A percentile compares a stretch with the other conserved stretches of the same genome.
Conservation (phyloP, 2,329 filamentous ascomycete species). For the Diaporthe sp. region DNA sequence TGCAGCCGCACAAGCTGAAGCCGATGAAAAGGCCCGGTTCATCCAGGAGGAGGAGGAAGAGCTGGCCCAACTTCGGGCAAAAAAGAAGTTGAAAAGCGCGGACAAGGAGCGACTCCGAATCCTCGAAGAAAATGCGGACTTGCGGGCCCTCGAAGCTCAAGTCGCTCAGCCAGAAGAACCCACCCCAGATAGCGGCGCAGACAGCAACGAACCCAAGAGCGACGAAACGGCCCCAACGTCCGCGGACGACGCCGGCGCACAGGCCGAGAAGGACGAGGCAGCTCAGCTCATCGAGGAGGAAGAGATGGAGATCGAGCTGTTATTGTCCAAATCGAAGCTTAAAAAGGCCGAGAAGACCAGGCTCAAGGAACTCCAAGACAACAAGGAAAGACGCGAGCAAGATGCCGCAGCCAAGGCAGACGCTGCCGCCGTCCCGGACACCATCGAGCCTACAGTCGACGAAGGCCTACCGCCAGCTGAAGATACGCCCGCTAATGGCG, state of each 20-base stretch:
- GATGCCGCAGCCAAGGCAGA: conserved; percentile 34
- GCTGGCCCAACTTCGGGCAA: conserved; percentile 15
- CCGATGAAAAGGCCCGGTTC: conserved; percentile 41
- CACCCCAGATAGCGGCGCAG: neutral
- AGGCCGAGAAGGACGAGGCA: conserved; percentile 33
- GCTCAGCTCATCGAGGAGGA: conserved; percentile 37
- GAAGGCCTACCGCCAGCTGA: conserved; percentile 1
- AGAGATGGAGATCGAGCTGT: conserved; percentile 35
- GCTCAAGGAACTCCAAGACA: conserved; percentile 39
- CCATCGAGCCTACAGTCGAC: neutral
- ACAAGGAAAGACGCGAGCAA: conserved; percentile 34
- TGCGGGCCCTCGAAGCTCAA: conserved; percentile 33
- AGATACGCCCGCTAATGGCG: conserved; percentile 10
- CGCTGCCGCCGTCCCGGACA: neutral
- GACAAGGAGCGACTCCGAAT: conserved; percentile 35
- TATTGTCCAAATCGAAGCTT: conserved; percentile 37
- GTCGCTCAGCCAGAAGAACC: conserved; percentile 23
- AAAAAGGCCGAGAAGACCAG: conserved; percentile 33
- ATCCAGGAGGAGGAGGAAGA: conserved; percentile 39
- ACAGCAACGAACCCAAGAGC: conserved; percentile 41
- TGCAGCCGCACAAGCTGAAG: conserved; percentile 46
- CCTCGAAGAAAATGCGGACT: conserved; percentile 35
- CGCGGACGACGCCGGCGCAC: conserved; percentile 11
- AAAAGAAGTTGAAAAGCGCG: conserved; percentile 33
- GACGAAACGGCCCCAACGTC: conserved; percentile 35